Evolutionary conservation across 2,329 filamentous ascomycete genomes (phyloP).

Genomic region (Trichophyton mentagrophytes): DNA sequence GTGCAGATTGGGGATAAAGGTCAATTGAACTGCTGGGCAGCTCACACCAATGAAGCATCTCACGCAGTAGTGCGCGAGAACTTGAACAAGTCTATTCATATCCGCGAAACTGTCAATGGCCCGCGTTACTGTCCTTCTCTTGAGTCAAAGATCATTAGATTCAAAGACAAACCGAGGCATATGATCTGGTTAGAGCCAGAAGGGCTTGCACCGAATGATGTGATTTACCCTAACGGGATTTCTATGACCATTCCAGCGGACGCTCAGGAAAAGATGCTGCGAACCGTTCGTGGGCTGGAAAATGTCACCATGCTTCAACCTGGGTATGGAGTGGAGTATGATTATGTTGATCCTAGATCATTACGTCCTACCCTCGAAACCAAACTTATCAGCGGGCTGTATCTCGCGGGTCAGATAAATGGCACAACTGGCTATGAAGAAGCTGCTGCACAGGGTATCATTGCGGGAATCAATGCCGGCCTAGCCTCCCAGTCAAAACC

Average conservation of each 20-base stretch:
- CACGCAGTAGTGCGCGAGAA: constrained; percentile 79
- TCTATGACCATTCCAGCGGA: constrained; percentile 92
- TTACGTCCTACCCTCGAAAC: constrained; percentile 85
- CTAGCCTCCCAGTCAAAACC: constrained; percentile 56
- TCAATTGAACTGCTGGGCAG: constrained; percentile 76
- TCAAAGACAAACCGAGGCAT: constrained; percentile 65
- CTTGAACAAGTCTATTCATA: constrained; percentile 92
- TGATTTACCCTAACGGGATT: constrained; percentile 92
- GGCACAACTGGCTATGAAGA: constrained; percentile 98
- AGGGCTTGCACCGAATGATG: constrained; percentile 67
- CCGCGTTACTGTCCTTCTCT: constrained; percentile 91
- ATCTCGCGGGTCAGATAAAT: constrained; percentile 92
- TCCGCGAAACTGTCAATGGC: constrained; percentile 85
- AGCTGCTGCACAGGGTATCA: constrained; percentile 80
- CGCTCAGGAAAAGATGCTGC: constrained; percentile 72
- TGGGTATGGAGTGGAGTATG: constrained; percentile 95
- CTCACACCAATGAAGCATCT: constrained; percentile 69
- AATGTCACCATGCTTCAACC: constrained; percentile 84
- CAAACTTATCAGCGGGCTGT: constrained; percentile 78
- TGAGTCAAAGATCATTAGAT: constrained; percentile 86
- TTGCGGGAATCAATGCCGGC: constrained; percentile 90
- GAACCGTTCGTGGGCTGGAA: constrained; percentile 76
- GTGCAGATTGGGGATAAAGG: constrained; percentile 58
- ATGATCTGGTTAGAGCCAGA: constrained; percentile 97
- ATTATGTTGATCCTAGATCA: constrained; percentile 89